Base-by-base conservation (phyloP, 345 rosid genomes). In the Citrus maxima region DNA sequence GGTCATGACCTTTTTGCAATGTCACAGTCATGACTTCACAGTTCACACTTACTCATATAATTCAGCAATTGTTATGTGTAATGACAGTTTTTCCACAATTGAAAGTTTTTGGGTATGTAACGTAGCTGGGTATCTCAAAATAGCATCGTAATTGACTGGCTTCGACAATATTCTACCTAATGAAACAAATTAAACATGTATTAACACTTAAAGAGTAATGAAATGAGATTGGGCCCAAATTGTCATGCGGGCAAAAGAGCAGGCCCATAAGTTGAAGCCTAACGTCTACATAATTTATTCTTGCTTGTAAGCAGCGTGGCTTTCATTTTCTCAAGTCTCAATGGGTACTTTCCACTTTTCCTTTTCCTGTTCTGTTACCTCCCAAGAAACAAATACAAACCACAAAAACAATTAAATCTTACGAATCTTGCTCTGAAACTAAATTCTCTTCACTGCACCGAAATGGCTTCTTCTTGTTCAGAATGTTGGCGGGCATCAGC, bases 401-500 rank as follows among this genome's bases (percentile, higher is more conserved):
- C 61, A 64, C 34, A 42, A 27, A 55, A 67, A 6, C 65, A 37
- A 22, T 30, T 30, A 7, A 51, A 67, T 21, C 27, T 40, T 2
- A 51, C 30, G 10, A 62, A 62, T 19, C 25, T 61, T 62, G 37
- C 40, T 40, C 58, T 61, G 25, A 21, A 74, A 12, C 3, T 46
- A 34, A 51, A 34, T 21, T 49, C 28, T 63, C 28, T 46, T 10
- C 34, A 74, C 72, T 19, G 60, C n/a, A 7, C n/a, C 30, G 16
- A 80, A 68, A 86, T 84, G 87, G 81, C 46, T 5, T 18, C 71
- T 78, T 77, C 86, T 80, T 67, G 78, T 75, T 84, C 84, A 40
- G 72, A 79, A 22, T 83, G 91, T 86, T 87, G 93, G 89, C 88
- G 74, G n/a, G 88, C 84, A 38, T 88, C 91, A 0, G 75, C 87